Evolutionary conservation across 1,139 yeast genomes (phyloP).

Genomic region (Geotrichum citri-aurantii): DNA sequence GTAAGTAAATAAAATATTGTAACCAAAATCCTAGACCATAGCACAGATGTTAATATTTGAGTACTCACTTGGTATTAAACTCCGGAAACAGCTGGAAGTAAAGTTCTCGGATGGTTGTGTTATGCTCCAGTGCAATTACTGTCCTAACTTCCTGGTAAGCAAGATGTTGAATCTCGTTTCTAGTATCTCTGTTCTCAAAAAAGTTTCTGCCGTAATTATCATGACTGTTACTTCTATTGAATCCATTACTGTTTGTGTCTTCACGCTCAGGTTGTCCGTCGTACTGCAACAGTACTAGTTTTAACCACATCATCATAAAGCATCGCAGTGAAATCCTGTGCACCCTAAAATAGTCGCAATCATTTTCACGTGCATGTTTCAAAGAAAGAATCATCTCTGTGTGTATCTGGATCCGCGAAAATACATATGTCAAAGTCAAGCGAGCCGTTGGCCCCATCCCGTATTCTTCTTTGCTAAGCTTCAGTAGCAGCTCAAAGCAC

Average conservation of each 20-base stretch:
- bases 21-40: too few relatives aligned
- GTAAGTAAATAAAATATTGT: too few relatives aligned
- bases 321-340: slow-evolving; percentile 17
- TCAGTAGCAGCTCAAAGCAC: slow-evolving; percentile 13
- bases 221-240: neutral
- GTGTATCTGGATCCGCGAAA: slow-evolving; percentile 13
- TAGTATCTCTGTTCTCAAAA: neutral
- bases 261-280: neutral
- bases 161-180: slow-evolving; percentile 2
- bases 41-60: neutral
- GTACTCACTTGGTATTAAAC: slow-evolving; percentile 14
- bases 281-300: slow-evolving; percentile 14
- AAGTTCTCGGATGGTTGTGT: slow-evolving; percentile 17
- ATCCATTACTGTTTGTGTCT: neutral
- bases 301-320: slow-evolving; percentile 17
- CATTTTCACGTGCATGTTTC: slow-evolving; percentile 8
- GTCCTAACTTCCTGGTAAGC: slow-evolving; percentile 12
- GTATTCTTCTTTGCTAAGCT: slow-evolving; percentile 12
- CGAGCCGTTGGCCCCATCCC: slow-evolving; percentile 16
- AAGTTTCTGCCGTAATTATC: neutral
- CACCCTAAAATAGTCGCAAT: slow-evolving; percentile 12
- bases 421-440: slow-evolving; percentile 15
- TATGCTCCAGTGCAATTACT: slow-evolving; percentile 18
- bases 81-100: slow-evolving; percentile 18
- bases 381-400: slow-evolving; percentile 9